Evolutionary conservation across 371 early-diverging fungal species (phyloP), one percentile per base, ranked within the genome.

Genomic region (Apophysomyces ossiformis): DNA sequence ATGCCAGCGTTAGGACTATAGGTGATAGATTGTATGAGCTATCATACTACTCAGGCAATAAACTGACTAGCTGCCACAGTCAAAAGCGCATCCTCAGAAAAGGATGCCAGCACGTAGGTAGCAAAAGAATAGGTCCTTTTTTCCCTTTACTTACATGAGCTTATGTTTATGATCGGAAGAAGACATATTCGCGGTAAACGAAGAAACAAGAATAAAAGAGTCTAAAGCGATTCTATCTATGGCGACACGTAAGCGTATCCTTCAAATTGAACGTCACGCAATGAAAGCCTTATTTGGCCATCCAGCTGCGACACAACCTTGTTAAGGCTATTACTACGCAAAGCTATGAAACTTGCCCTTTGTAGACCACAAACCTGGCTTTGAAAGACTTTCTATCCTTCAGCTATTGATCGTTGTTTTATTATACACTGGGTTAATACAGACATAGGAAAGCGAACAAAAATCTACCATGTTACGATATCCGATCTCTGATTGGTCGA

Each of bases 1-100:
- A 69, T 65, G 64, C 82, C 84, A 65, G 85, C 72, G 65, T 82
- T 84, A 11, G 83, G 78, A 36, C 83, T 83, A 68, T 2, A 54
- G 12, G 41, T 12, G 6, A 37, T 7, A 56, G 38, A 41, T 18
- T 43, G 35, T 8, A 43, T 43, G 32, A 43, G 37, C 41, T 38
- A 35, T 5, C 12, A 41, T 0, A 45, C 38, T 11, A 41, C 21
- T 35, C 18, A 44, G n/a, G 7, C 4, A 38, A 38, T 16, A 58
- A 13, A 6, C 13, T 13, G 46, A 13, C 16, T 45, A 13, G 46
- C 46, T 45, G 46, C 46, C 32, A 26, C 32, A 26, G 1, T 26
- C 32, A 26, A 26, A 26, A 26, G 3, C 32, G 32, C 32, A 26
- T 26, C 32, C 32, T 26, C 32, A 2, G 32, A 26, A 26, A 26